Conservation (phyloP, 805 yeast genomes). For the Pichia occidentalis region DNA sequence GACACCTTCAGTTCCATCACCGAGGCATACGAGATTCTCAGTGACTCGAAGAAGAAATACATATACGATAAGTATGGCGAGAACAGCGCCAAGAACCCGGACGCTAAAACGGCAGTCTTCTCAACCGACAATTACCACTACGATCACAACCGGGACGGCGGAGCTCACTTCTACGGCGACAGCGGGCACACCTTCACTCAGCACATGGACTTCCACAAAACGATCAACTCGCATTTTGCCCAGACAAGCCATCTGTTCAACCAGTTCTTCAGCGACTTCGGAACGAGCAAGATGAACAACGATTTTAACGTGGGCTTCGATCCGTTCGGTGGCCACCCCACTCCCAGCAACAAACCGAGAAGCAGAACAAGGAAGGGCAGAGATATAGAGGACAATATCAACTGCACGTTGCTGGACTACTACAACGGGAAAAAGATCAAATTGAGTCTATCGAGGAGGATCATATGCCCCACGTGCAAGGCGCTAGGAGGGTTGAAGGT, state of each 20-base stretch:
- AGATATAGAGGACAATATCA: conserved; percentile 50
- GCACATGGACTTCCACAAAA: no score
- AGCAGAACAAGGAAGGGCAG: conserved; percentile 34
- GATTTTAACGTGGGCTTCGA: background rate
- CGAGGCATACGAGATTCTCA: conserved; percentile 59
- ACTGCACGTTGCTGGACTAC: conserved; percentile 48
- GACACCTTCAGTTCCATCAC: conserved; percentile 55
- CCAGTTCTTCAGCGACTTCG: conserved; percentile 2
- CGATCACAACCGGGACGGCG: background rate
- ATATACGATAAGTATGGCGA: conserved; percentile 51
- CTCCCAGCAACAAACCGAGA: background rate
- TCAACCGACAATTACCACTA: conserved; percentile 7
- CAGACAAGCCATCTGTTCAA: conserved; percentile 2
- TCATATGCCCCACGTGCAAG: conserved; percentile 43
- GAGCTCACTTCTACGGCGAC: no score
- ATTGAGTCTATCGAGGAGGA: conserved; percentile 45
- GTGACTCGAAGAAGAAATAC: conserved; percentile 38
- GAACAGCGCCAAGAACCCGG: conserved; percentile 29
- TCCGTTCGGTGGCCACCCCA: background rate
- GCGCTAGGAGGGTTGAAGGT: conserved; percentile 43
- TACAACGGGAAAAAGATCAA: conserved; percentile 52
- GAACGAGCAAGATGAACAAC: background rate
- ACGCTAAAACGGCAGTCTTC: conserved; percentile 3
- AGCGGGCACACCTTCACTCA: no score
- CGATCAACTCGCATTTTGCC: background rate